phyloP scores from a whole-genome alignment of 2,329 filamentous ascomycete species.

The Colletotrichum orchidophilum region DNA sequence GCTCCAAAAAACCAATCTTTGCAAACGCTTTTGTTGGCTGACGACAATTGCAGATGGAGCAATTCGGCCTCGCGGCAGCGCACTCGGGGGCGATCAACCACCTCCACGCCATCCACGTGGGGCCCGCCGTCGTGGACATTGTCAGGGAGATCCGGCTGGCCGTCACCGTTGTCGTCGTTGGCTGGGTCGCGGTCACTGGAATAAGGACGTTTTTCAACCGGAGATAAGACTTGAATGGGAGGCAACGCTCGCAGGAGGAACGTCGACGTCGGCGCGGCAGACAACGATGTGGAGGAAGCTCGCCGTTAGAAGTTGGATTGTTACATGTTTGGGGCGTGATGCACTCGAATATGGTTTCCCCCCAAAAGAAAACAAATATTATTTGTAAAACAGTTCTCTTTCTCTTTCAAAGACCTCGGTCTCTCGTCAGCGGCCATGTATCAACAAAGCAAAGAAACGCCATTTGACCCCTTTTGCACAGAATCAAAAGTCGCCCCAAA shows the following conservation, averaged over 20 bases:
- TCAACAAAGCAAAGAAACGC: neutral
- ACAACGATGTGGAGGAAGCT: neutral
- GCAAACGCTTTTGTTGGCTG: too few relatives aligned
- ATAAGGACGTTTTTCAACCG: conserved; percentile 7
- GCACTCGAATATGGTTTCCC: too few relatives aligned
- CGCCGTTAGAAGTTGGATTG: neutral
- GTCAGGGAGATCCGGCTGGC: conserved; percentile 18
- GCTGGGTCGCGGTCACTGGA: conserved; percentile 28
- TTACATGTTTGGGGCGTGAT: too few relatives aligned
- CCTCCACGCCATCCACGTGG: conserved; percentile 23
- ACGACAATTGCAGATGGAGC: conserved; percentile 4
- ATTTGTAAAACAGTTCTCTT: neutral
- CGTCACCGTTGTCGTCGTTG: conserved; percentile 23
- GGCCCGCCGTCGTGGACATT: conserved; percentile 10
- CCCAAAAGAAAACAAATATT: neutral
- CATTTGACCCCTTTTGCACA: neutral
- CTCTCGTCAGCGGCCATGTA: too few relatives aligned
- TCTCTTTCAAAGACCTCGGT: too few relatives aligned
- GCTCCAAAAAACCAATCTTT: too few relatives aligned
- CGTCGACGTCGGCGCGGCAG: neutral
- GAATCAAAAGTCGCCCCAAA: neutral
- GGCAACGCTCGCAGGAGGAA: too few relatives aligned
- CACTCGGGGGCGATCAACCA: conserved; percentile 32
- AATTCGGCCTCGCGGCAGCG: conserved; percentile 17
- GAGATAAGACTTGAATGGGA: neutral